Evolutionary conservation across 257 asterid genomes (phyloP), one percentile per base, ranked within the genome.

Genomic region (Solanum sitiens): DNA sequence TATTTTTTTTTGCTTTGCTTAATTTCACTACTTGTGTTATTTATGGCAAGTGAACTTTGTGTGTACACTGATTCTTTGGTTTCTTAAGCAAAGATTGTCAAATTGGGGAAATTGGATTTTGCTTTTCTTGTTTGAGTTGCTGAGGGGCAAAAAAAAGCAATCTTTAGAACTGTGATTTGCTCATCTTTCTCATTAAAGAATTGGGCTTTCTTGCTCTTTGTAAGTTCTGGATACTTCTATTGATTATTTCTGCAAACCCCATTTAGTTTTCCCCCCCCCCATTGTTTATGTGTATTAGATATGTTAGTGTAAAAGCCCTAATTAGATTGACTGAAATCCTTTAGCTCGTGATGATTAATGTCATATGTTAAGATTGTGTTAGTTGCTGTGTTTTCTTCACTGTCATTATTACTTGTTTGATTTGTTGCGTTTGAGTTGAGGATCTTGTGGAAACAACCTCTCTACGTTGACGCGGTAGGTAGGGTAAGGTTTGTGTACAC

Each of bases 21-120:
- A 87, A 40, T 86, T 86, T 35, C 42, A 63, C 50, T 84, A 13
- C 15, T 25, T 61, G 86, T 47, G 35, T 0, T 71, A 70, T 70
- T 71, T 79, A 45, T 83, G 90, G 87, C 47, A 71, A 87, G 83
- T 86, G 87, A 73, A 15, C 88, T 89, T 83, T 87, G 70, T 20
- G 83, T 88, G 91, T 67, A 74, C 90, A 87, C 85, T 86, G 82
- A 71, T 88, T 86, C 72, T n/a, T 76, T 25, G 11, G n/a, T 74
- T 75, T 75, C 42, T 61, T 39, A 40, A 12, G 84, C 37, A 20
- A 20, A 40, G 16, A 20, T 84, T 71, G 61, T 40, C 40, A 63
- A 27, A 9, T 72, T 85, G 71, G 87, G 61, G 18, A 70, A 68
- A 45, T 47, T 65, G 88, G 87, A 35, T 86, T 87, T 71, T 87